A percentile compares a stretch with the other conserved stretches of the same genome.
phyloP scores from a whole-genome alignment of 352 stramenopile genomes.

The Globisporangium carolinianum region DNA sequence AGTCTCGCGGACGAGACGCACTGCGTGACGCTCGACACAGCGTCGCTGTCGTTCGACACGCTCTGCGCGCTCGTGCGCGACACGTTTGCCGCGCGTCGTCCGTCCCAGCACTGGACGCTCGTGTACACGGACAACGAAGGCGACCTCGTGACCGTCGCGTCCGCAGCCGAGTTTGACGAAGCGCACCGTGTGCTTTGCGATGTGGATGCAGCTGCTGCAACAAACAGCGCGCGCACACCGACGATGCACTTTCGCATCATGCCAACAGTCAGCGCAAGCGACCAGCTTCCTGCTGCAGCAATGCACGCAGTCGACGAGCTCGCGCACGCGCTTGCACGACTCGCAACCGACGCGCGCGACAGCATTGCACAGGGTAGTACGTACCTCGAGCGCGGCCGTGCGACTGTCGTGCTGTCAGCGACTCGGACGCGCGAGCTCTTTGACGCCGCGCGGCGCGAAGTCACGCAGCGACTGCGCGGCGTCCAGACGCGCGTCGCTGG shows the following conservation, averaged over 20 bases:
- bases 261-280: conserved; percentile 30
- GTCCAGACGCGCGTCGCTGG: conserved; percentile 31
- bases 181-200: conserved; percentile 40
- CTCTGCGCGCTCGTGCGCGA: conserved; percentile 33
- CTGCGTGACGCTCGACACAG: conserved; percentile 25
- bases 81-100: conserved; percentile 20
- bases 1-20: conserved; percentile 43
- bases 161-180: conserved; percentile 43
- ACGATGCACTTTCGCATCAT: conserved; percentile 60
- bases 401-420: conserved; percentile 41
- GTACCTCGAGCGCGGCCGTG: conserved; percentile 40
- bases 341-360: conserved; percentile 26
- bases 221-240: conserved; percentile 9
- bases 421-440: conserved; percentile 41
- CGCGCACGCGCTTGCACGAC: conserved; percentile 20
- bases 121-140: conserved; percentile 69
- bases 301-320: conserved; percentile 47
- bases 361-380: conserved; percentile 18
- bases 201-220: neutral
- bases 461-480: conserved; percentile 38
- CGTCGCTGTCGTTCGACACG: conserved; percentile 33
- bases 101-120: conserved; percentile 32
- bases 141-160: conserved; percentile 56
- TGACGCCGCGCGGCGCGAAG: conserved; percentile 29
- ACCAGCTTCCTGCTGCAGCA: conserved; percentile 36